Conservation (phyloP, 371 early-diverging fungal genomes). For the Mycotypha africana region DNA sequence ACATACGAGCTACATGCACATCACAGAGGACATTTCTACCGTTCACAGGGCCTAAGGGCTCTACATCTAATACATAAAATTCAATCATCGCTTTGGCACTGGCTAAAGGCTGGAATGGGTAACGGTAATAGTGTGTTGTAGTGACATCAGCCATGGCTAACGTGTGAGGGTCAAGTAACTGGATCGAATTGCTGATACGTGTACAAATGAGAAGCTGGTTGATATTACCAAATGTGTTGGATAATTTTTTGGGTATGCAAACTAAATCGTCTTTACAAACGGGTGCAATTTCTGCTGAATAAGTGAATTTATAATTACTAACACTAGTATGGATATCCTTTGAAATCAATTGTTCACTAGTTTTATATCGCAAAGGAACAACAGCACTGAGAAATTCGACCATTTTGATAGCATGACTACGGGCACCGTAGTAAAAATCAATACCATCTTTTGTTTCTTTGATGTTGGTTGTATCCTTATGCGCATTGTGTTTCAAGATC, state of each 20-base stretch:
- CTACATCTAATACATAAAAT: constrained; percentile 93
- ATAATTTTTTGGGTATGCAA: constrained; percentile 80
- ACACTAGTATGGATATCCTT: constrained; percentile 94
- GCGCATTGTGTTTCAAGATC: constrained; percentile 96
- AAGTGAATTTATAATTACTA: constrained; percentile 95
- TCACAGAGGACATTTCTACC: constrained; percentile 77
- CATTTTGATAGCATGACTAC: constrained; percentile 94
- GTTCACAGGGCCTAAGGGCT: constrained; percentile 67
- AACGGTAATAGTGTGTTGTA: constrained; percentile 75
- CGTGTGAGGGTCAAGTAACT: constrained; percentile 82
- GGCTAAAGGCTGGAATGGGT: constrained; percentile 73
- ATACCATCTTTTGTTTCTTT: constrained; percentile 97
- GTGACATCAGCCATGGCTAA: constrained; percentile 73
- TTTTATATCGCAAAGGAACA: constrained; percentile 82
- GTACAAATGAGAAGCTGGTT: constrained; percentile 78
- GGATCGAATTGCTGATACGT: constrained; percentile 83
- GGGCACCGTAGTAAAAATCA: constrained; percentile 96
- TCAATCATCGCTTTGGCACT: constrained; percentile 76
- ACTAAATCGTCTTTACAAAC: constrained; percentile 98
- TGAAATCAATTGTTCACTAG: constrained; percentile 95
- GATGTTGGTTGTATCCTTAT: constrained; percentile 96
- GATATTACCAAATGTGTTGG: constrained; percentile 82
- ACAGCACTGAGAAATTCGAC: constrained; percentile 90
- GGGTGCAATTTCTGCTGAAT: constrained; percentile 90
- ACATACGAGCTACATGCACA: constrained; percentile 69